A percentile compares a stretch with the other conserved stretches of the same genome.
These are phyloP conservation scores for Rhizophora mangle DNA, from an alignment of 345 rosid genomes.

Conservation along the genomic window DNA sequence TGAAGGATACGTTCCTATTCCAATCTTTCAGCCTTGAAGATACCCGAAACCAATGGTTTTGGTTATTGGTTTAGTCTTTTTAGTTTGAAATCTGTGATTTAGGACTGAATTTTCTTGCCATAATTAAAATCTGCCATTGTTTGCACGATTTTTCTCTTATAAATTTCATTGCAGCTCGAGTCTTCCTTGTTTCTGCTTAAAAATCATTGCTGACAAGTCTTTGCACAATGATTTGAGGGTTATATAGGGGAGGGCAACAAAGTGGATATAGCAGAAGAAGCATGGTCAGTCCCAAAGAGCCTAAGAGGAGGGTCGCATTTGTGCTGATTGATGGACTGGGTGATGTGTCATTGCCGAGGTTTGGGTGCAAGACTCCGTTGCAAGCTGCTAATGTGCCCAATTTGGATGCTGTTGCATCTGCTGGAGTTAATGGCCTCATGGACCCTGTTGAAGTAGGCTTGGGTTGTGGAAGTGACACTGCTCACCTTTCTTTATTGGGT, in stretches of 20 bases:
- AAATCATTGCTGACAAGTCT: too few relatives aligned
- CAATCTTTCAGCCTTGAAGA: too few relatives aligned
- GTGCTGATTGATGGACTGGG: conserved; percentile 89
- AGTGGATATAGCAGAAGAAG: conserved; percentile 3
- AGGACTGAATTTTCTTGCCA: not conserved
- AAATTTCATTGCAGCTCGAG: too few relatives aligned
- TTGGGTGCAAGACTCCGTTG: conserved; percentile 77
- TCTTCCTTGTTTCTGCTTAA: too few relatives aligned
- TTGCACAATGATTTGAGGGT: too few relatives aligned
- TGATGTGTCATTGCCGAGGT: conserved; percentile 75
- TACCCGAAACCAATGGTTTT: too few relatives aligned
- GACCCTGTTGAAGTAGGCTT: conserved; percentile 99
- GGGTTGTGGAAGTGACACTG: conserved; percentile 97
- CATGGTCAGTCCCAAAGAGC: conserved; percentile 41
- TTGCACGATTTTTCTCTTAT: not conserved
- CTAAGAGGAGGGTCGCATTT: conserved; percentile 76
- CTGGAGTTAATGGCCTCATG: conserved; percentile 93
- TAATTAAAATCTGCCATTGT: not conserved
- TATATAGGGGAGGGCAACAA: too few relatives aligned
- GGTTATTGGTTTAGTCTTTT: too few relatives aligned
- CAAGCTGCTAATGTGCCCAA: conserved; percentile 71
- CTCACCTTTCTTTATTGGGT: conserved; percentile 91
- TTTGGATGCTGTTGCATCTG: conserved; percentile 82
- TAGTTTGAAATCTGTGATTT: too few relatives aligned
- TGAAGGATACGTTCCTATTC: too few relatives aligned